A percentile compares a stretch with the other conserved stretches of the same genome.
Evolutionary conservation across 148 eudicot genomes (phyloP).

Genomic region (Arbutus unedo): DNA sequence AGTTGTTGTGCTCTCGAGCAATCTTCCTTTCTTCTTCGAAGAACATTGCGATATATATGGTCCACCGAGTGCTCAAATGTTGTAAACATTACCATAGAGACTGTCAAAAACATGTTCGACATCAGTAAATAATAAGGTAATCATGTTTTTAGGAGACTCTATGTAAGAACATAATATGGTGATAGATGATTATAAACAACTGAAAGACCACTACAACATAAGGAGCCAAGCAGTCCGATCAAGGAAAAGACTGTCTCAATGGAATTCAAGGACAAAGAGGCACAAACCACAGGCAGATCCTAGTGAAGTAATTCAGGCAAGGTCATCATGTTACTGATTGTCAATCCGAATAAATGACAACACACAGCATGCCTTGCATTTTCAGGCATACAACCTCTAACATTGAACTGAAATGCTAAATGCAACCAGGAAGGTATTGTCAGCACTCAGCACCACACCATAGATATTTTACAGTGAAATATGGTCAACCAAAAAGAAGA

Average conservation of each 20-base stretch:
- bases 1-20: slow-evolving; percentile 83
- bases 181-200: background rate
- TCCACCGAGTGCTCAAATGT: slow-evolving; percentile 93
- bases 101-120: slow-evolving; percentile 39
- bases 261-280: background rate
- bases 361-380: background rate
- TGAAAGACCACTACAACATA: background rate
- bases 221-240: background rate
- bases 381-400: background rate
- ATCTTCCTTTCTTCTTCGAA: slow-evolving; percentile 63
- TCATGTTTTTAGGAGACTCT: background rate
- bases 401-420: background rate
- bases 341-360: background rate
- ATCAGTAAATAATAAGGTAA: slow-evolving; percentile 9
- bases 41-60: slow-evolving; percentile 48
- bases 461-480: background rate
- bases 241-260: background rate
- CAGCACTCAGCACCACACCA: background rate
- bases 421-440: slow-evolving; percentile 2
- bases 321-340: background rate
- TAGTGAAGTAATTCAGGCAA: background rate
- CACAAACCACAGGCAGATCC: background rate
- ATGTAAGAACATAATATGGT: background rate
- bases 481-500: background rate
- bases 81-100: slow-evolving; percentile 91